phyloP scores from a whole-genome alignment of 1,139 yeast genomes.

The Hanseniaspora uvarum region DNA sequence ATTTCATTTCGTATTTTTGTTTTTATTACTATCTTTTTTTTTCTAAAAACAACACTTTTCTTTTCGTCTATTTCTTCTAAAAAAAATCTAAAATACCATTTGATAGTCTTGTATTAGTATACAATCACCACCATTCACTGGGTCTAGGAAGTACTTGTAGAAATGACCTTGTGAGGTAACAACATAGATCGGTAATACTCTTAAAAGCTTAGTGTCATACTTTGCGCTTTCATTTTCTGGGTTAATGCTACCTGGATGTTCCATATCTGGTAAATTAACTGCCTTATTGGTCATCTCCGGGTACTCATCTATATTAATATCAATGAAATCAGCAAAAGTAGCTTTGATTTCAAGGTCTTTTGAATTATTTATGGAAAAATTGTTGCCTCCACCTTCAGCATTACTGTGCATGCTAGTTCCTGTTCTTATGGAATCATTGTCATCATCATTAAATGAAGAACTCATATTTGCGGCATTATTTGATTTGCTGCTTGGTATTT shows the following conservation, averaged over 20 bases:
- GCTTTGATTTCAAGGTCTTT: conserved; percentile 12
- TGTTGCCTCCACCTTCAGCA: neutral
- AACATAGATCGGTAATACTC: conserved; percentile 37
- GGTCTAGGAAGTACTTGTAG: conserved; percentile 76
- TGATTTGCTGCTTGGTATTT: conserved; percentile 44
- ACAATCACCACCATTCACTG: conserved; percentile 91
- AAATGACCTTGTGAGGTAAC: conserved; percentile 81
- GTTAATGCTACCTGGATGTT: neutral
- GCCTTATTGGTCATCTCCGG: conserved; percentile 13
- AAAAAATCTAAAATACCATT: neutral
- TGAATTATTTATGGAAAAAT: neutral
- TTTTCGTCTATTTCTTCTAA: neutral
- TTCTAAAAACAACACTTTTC: neutral
- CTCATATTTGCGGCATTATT: neutral
- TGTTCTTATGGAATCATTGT: conserved; percentile 11
- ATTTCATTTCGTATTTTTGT: neutral
- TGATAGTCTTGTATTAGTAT: conserved; percentile 38
- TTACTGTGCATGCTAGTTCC: conserved; percentile 7
- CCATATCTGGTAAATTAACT: conserved; percentile 15
- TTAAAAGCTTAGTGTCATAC: conserved; percentile 16
- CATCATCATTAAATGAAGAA: neutral
- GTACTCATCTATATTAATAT: conserved; percentile 14
- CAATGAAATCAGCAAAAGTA: conserved; percentile 17
- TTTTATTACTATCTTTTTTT: neutral
- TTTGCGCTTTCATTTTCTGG: conserved; percentile 24